Percentiles rank a stretch among this genome's conserved stretches.
Conservation (phyloP, 139 green algal species). For the Tetraselmis chui region DNA sequence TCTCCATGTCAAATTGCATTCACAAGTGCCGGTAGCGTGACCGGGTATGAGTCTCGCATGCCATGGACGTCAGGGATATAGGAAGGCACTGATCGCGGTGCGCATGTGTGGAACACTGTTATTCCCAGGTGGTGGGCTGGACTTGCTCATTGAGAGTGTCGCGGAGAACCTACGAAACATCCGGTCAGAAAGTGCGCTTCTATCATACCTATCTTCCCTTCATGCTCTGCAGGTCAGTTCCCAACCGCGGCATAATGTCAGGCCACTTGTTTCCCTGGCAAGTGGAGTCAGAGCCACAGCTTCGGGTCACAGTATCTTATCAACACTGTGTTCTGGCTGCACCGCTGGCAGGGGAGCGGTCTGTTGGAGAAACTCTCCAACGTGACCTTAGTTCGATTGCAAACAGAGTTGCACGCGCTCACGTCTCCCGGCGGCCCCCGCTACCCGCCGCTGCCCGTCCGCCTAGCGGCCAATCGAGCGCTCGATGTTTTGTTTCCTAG, state of each 20-base stretch:
- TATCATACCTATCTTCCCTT: background rate
- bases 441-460: background rate
- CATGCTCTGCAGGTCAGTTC: background rate
- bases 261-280: too few species aligned
- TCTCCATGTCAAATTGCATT: too few species aligned
- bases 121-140: background rate
- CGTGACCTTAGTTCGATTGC: background rate
- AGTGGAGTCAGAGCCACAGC: too few species aligned
- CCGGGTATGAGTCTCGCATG: too few species aligned
- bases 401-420: background rate
- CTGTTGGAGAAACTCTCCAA: background rate
- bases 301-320: too few species aligned
- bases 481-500: background rate
- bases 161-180: background rate
- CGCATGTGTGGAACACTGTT: too few species aligned
- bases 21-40: too few species aligned
- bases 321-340: too few species aligned
- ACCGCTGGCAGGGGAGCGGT: background rate
- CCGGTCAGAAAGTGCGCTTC: background rate
- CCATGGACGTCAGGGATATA: too few species aligned
- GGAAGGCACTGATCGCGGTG: too few species aligned
- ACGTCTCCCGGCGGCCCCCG: background rate
- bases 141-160: background rate
- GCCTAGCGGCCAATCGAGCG: background rate
- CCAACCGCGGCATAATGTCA: too few species aligned